phyloP scores from a whole-genome alignment of 805 yeast species.

The Cyberlindnera xishuangbannaensis region DNA sequence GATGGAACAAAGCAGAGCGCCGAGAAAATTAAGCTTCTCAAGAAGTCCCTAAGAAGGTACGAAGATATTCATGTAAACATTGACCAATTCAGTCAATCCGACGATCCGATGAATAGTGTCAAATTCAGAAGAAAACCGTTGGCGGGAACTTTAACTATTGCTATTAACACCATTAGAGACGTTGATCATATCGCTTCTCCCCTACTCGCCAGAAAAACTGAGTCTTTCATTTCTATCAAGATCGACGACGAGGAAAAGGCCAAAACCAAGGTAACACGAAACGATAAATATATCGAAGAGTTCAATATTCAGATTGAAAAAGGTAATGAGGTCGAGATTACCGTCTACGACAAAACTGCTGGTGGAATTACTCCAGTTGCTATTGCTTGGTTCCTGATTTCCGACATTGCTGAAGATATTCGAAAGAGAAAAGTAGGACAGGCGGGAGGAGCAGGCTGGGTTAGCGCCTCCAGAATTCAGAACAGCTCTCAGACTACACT shows the following conservation, averaged over 20 bases:
- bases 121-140: slow-evolving; percentile 77
- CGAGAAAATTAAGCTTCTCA: slow-evolving; percentile 77
- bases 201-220: slow-evolving; percentile 71
- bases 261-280: slow-evolving; percentile 67
- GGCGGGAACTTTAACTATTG: slow-evolving; percentile 71
- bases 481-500: slow-evolving; percentile 15
- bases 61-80: slow-evolving; percentile 77
- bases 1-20: slow-evolving; percentile 81
- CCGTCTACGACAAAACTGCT: slow-evolving; percentile 68
- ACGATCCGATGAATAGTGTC: slow-evolving; percentile 50
- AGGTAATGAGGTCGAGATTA: slow-evolving; percentile 87
- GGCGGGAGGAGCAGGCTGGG: slow-evolving; percentile 84
- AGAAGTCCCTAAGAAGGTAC: slow-evolving; percentile 78
- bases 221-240: slow-evolving; percentile 69
- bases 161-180: slow-evolving; percentile 74
- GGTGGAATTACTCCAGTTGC: slow-evolving; percentile 82
- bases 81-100: slow-evolving; percentile 54
- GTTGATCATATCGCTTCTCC: slow-evolving; percentile 91
- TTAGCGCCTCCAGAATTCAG: slow-evolving; percentile 59
- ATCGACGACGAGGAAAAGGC: slow-evolving; percentile 85
- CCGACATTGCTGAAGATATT: slow-evolving; percentile 91
- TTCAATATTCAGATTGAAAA: slow-evolving; percentile 77
- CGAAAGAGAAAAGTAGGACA: slow-evolving; percentile 83
- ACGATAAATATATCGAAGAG: slow-evolving; percentile 78
- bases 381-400: slow-evolving; percentile 80